Conservation (phyloP, 306 rosid genomes). For the Betula pendula region DNA sequence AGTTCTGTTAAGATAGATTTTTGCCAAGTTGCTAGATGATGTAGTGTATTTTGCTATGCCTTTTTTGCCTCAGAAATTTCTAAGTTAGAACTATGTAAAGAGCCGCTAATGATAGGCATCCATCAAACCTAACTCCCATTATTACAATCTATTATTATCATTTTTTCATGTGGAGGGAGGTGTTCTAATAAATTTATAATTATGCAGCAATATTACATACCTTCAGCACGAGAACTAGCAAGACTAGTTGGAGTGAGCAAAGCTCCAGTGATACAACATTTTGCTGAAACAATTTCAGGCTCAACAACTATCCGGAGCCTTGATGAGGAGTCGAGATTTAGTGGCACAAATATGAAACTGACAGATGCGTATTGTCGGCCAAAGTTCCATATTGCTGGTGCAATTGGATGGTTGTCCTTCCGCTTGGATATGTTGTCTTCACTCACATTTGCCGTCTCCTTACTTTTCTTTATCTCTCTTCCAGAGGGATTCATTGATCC, state of each 20-base stretch:
- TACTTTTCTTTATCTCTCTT: constrained; percentile 67
- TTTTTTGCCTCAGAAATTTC: neutral
- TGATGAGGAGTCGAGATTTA: constrained; percentile 72
- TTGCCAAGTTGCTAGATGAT: neutral
- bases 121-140: neutral
- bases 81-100: neutral
- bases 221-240: constrained; percentile 83
- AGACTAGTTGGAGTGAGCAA: constrained; percentile 79
- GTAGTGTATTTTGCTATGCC: too few relatives aligned
- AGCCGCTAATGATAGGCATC: neutral
- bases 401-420: constrained; percentile 84
- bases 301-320: constrained; percentile 83
- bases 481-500: constrained; percentile 79
- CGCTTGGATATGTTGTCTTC: constrained; percentile 72
- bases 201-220: constrained; percentile 70
- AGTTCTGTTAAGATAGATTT: neutral
- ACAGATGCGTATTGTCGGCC: constrained; percentile 71
- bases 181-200: constrained; percentile 17
- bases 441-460: constrained; percentile 64
- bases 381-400: constrained; percentile 59
- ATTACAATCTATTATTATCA: neutral
- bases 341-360: constrained; percentile 65
- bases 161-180: neutral
- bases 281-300: constrained; percentile 83
- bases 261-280: constrained; percentile 88